These are phyloP conservation scores for Cryoendolithus antarcticus DNA, from an alignment of 2,329 filamentous ascomycete species.

Conservation along the genomic window DNA sequence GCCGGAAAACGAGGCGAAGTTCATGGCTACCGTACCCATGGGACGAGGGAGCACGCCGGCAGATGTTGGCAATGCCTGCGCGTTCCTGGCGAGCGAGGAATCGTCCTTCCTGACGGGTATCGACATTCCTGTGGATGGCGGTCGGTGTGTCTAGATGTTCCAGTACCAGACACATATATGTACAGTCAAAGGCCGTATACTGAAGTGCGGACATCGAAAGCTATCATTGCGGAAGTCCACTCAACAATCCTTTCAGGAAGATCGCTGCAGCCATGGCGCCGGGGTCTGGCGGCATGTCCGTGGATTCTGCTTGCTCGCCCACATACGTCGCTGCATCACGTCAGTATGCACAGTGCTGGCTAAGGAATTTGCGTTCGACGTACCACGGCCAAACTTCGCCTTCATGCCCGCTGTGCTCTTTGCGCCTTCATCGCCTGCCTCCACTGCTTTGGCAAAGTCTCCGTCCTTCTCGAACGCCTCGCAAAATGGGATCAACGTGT, in stretches of 20 bases:
- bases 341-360: constrained; percentile 1
- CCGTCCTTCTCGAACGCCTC: constrained; percentile 18
- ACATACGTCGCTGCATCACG: constrained; percentile 21
- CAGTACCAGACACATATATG: too few species aligned
- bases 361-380: constrained; percentile 2
- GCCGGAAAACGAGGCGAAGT: constrained; percentile 44
- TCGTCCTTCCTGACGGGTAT: constrained; percentile 59
- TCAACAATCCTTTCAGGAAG: constrained; percentile 21
- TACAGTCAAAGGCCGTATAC: too few species aligned
- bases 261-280: constrained; percentile 26
- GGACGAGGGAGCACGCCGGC: constrained; percentile 44
- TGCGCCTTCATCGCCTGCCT: constrained; percentile 21
- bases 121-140: constrained; percentile 55
- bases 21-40: constrained; percentile 43
- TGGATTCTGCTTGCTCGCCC: constrained; percentile 17
- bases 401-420: constrained; percentile 24
- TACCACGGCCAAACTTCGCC: constrained; percentile 24
- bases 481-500: constrained; percentile 26
- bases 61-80: constrained; percentile 59
- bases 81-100: constrained; percentile 61
- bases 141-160: constrained; percentile 28
- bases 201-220: too few species aligned
- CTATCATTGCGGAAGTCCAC: too few species aligned
- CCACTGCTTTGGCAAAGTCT: constrained; percentile 18
- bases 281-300: constrained; percentile 23